Percentiles rank a stretch among this genome's conserved stretches.
Evolutionary conservation across 306 rosid genomes (phyloP).

Genomic region (Casuarina cunninghamiana): DNA sequence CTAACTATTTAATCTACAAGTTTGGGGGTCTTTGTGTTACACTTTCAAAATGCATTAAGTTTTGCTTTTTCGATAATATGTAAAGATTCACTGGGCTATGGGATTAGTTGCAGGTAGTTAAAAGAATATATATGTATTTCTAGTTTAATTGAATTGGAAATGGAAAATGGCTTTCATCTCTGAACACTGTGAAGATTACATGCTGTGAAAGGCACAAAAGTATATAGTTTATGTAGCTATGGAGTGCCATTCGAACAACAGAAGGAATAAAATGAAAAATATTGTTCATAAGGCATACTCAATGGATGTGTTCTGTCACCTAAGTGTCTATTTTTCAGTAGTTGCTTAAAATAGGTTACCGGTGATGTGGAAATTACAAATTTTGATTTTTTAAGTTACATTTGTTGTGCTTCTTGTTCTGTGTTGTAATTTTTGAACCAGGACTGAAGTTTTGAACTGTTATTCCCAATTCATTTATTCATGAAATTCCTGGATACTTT

Average conservation of each 20-base stretch:
- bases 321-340: background rate
- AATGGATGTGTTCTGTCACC: background rate
- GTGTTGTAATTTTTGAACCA: background rate
- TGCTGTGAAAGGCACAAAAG: background rate
- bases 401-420: background rate
- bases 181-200: background rate
- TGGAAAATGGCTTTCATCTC: background rate
- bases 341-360: too few relatives aligned
- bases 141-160: background rate
- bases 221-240: background rate
- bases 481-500: background rate
- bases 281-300: background rate
- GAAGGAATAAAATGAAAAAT: too few relatives aligned
- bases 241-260: background rate
- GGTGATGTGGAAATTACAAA: too few relatives aligned
- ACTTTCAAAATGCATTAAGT: background rate
- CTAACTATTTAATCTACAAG: background rate
- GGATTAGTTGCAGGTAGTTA: background rate
- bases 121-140: background rate
- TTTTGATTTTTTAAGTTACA: background rate
- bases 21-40: background rate
- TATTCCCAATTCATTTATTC: background rate
- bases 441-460: background rate
- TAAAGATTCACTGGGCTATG: background rate
- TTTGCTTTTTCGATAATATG: background rate